Evolutionary conservation across 2,329 filamentous ascomycete genomes (phyloP).

Genomic region (Bipolaris victoriae): DNA sequence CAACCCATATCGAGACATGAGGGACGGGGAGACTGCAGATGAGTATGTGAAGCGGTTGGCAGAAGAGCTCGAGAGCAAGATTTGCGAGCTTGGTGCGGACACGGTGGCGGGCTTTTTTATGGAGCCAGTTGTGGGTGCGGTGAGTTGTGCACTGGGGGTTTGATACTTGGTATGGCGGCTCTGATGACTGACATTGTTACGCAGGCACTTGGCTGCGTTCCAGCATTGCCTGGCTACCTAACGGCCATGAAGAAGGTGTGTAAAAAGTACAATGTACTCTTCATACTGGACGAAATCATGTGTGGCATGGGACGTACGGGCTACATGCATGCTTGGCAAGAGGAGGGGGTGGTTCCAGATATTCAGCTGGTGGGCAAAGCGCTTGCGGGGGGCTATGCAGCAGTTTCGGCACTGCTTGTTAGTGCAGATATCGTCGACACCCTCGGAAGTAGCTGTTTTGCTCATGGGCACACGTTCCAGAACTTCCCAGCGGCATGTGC

Average conservation of each 20-base stretch:
- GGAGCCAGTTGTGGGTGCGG: conserved; percentile 74
- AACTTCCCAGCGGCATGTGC: conserved; percentile 65
- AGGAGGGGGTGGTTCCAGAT: conserved; percentile 65
- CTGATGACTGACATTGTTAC: not conserved
- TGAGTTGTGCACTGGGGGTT: conserved; percentile 49
- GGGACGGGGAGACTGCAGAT: conserved; percentile 59
- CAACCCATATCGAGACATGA: conserved; percentile 66
- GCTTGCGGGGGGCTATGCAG: conserved; percentile 67
- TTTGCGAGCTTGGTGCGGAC: conserved; percentile 65
- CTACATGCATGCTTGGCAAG: conserved; percentile 66
- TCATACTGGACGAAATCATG: conserved; percentile 84
- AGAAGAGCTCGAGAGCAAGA: conserved; percentile 70
- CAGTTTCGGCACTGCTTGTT: conserved; percentile 66
- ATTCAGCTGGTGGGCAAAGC: conserved; percentile 72
- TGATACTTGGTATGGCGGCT: not conserved
- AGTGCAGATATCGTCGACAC: conserved; percentile 58
- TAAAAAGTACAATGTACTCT: conserved; percentile 70
- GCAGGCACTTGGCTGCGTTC: conserved; percentile 71
- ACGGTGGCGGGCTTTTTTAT: conserved; percentile 75
- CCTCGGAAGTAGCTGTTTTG: conserved; percentile 57
- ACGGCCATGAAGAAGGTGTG: conserved; percentile 71
- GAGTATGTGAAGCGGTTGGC: conserved; percentile 67
- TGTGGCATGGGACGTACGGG: conserved; percentile 68
- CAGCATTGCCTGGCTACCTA: conserved; percentile 71
- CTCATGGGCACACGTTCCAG: conserved; percentile 69